Evolutionary conservation across 2,329 filamentous ascomycete species (phyloP).

Genomic region (Talaromyces sp.): DNA sequence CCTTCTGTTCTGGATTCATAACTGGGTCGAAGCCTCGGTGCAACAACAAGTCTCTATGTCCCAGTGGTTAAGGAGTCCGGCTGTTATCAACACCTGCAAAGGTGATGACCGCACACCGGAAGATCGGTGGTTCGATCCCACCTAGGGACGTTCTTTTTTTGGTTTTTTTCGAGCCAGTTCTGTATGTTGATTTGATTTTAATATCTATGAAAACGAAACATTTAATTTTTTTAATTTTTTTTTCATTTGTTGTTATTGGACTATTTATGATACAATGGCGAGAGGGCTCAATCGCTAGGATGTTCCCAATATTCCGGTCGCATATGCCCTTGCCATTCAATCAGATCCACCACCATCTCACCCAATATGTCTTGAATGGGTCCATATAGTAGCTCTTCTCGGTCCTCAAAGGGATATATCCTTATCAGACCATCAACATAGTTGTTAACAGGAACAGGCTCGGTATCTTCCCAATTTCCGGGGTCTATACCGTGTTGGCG

Average conservation of each 20-base stretch:
- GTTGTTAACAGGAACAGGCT: constrained; percentile 34
- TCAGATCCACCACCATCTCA: constrained; percentile 35
- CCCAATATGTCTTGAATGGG: constrained; percentile 33
- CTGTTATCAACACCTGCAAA: constrained; percentile 6
- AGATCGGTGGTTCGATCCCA: constrained; percentile 39
- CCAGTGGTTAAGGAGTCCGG: constrained; percentile 13
- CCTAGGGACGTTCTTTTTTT: constrained; percentile 31
- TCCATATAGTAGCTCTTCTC: constrained; percentile 30
- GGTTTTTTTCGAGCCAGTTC: too few relatives aligned
- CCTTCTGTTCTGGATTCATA: not conserved
- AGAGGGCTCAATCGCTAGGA: not conserved
- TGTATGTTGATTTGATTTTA: too few relatives aligned
- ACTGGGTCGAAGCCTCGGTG: not conserved
- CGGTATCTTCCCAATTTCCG: constrained; percentile 41
- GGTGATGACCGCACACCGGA: constrained; percentile 3
- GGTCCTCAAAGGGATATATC: constrained; percentile 26
- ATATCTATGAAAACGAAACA: too few relatives aligned
- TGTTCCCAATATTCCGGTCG: constrained; percentile 22
- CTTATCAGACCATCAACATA: constrained; percentile 35
- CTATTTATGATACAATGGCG: not conserved
- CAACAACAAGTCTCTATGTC: constrained; percentile 1
- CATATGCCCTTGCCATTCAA: constrained; percentile 37
- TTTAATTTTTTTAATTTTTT: too few relatives aligned
- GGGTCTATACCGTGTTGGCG: constrained; percentile 40
- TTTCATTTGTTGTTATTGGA: not conserved